These are phyloP conservation scores for Peniophora sp. DNA, from an alignment of 1,284 basidiomycete genomes.

Conservation along the genomic window DNA sequence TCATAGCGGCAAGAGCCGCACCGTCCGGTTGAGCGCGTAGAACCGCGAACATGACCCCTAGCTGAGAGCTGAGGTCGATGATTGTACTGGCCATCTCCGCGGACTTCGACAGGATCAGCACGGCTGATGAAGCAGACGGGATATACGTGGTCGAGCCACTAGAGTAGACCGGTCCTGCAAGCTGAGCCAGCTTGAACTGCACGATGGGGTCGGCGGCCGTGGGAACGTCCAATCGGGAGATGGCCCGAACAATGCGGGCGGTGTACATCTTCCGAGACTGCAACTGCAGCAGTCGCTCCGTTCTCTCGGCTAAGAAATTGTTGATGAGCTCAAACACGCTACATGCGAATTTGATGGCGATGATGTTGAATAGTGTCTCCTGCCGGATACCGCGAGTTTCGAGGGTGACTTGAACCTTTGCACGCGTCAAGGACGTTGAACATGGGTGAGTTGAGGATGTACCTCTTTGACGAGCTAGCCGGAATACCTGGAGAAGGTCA, in stretches of 20 bases:
- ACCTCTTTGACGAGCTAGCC: conserved; percentile 62
- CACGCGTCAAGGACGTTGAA: not conserved
- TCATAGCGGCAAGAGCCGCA: conserved; percentile 45
- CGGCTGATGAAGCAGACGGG: conserved; percentile 29
- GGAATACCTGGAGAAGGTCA: conserved; percentile 42
- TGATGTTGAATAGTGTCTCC: conserved; percentile 44
- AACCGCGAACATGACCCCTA: conserved; percentile 52
- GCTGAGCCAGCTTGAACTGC: conserved; percentile 18
- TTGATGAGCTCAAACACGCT: conserved; percentile 39
- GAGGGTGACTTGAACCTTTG: conserved; percentile 61
- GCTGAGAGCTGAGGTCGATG: conserved; percentile 49
- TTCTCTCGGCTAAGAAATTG: conserved; percentile 25
- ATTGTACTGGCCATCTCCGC: conserved; percentile 29
- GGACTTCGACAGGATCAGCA: conserved; percentile 53
- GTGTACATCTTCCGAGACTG: conserved; percentile 58
- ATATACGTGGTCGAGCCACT: conserved; percentile 48
- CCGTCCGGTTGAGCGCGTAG: conserved; percentile 60
- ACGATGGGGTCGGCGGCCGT: conserved; percentile 64
- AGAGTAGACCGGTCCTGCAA: no score
- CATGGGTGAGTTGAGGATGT: conserved; percentile 19
- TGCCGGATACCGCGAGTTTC: conserved; percentile 58
- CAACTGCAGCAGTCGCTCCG: conserved; percentile 42
- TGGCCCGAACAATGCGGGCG: conserved; percentile 53
- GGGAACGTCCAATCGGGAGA: conserved; percentile 65
- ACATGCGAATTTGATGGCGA: conserved; percentile 47